phyloP scores from a whole-genome alignment of 2,329 filamentous ascomycete species.

The Fusarium sp. region DNA sequence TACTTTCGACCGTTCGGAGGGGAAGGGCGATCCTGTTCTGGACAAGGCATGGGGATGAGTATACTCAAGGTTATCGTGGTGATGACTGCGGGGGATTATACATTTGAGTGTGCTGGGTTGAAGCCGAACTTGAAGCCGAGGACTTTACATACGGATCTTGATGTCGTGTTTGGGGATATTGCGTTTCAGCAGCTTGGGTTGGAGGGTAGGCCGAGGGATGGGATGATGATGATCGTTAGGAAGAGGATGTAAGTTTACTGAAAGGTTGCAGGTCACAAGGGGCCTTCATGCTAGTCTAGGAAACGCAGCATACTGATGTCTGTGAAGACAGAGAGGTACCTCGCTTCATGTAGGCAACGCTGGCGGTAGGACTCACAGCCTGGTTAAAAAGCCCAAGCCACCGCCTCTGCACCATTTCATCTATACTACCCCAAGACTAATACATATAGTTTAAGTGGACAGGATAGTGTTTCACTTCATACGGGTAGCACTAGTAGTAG shows the following conservation, averaged over 20 bases:
- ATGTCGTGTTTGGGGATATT: slow-evolving; percentile 43
- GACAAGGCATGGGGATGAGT: slow-evolving; percentile 53
- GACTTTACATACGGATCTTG: slow-evolving; percentile 43
- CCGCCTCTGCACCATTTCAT: not conserved
- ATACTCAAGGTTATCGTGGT: slow-evolving; percentile 51
- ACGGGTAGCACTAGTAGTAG: too few species aligned
- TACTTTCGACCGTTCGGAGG: slow-evolving; percentile 53
- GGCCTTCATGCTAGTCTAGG: too few species aligned
- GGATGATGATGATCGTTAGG: slow-evolving; percentile 44
- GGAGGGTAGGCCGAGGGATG: slow-evolving; percentile 38
- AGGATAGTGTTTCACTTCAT: too few species aligned
- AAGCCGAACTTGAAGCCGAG: slow-evolving; percentile 23
- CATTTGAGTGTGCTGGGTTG: slow-evolving; percentile 43
- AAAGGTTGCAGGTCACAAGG: not conserved
- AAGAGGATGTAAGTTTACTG: not conserved
- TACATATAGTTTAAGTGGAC: too few species aligned
- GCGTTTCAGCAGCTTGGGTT: slow-evolving; percentile 41
- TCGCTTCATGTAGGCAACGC: too few species aligned
- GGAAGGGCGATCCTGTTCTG: slow-evolving; percentile 53
- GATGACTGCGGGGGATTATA: slow-evolving; percentile 42
- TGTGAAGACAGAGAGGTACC: too few species aligned
- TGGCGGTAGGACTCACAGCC: not conserved
- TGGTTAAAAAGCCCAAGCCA: not conserved
- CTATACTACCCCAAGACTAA: not conserved
- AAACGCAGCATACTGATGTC: too few species aligned